These are phyloP conservation scores for Nothophoma quercina DNA, from an alignment of 2,329 filamentous ascomycete species.

Conservation along the genomic window DNA sequence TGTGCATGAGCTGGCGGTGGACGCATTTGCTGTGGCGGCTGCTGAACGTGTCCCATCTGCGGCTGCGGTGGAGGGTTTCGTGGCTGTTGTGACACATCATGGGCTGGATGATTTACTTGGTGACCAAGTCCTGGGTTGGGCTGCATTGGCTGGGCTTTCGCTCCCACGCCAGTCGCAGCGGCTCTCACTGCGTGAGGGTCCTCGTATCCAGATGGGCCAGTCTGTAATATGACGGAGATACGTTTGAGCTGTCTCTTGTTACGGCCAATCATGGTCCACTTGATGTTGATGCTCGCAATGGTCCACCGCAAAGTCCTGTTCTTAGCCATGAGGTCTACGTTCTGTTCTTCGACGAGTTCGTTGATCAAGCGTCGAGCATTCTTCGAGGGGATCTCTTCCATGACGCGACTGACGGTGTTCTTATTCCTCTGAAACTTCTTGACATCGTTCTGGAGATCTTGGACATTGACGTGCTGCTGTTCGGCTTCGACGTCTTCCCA, in stretches of 20 bases:
- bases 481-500: conserved; percentile 40
- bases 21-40: neutral
- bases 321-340: conserved; percentile 26
- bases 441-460: conserved; percentile 33
- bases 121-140: conserved; percentile 11
- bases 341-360: conserved; percentile 40
- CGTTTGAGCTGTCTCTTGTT: conserved; percentile 25
- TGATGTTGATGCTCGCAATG: conserved; percentile 38
- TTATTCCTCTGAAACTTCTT: conserved; percentile 31
- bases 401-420: conserved; percentile 25
- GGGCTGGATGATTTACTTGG: conserved; percentile 1
- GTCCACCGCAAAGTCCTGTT: conserved; percentile 36
- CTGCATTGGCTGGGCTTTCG: conserved; percentile 11
- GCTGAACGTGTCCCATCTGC: conserved; percentile 3
- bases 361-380: conserved; percentile 36
- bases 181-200: conserved; percentile 13
- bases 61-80: conserved; percentile 7
- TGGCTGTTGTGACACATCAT: conserved; percentile 17
- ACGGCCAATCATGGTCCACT: conserved; percentile 28
- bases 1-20: conserved; percentile 9
- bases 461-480: conserved; percentile 29
- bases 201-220: conserved; percentile 29
- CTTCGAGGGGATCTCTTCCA: conserved; percentile 36
- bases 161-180: neutral
- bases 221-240: conserved; percentile 42